Evolutionary conservation across 1,284 basidiomycete species (phyloP).

Genomic region (Sporisorium reilianum): DNA sequence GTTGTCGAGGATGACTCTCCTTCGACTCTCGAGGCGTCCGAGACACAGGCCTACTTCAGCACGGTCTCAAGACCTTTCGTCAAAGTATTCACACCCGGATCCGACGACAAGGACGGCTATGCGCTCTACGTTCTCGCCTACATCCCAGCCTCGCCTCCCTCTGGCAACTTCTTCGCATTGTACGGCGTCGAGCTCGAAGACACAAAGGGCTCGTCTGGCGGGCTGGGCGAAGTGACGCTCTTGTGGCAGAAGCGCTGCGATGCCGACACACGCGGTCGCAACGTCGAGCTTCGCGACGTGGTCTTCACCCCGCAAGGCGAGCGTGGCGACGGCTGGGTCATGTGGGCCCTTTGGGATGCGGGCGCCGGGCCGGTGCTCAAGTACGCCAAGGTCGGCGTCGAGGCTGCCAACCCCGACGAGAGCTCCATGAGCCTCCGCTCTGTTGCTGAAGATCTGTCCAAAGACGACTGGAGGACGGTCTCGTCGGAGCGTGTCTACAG

Average conservation of each 20-base stretch:
- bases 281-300: constrained; percentile 63
- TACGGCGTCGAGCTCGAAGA: constrained; percentile 64
- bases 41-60: constrained; percentile 45
- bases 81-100: constrained; percentile 48
- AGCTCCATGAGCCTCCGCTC: constrained; percentile 36
- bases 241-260: constrained; percentile 63
- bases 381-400: constrained; percentile 45
- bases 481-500: constrained; percentile 44
- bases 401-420: constrained; percentile 33
- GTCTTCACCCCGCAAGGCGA: constrained; percentile 41
- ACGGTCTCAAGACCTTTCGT: constrained; percentile 42
- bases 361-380: constrained; percentile 55
- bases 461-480: constrained; percentile 55
- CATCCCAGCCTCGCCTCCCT: constrained; percentile 57
- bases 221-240: constrained; percentile 58
- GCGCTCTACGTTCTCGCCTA: constrained; percentile 56
- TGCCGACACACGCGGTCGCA: constrained; percentile 45
- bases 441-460: constrained; percentile 25
- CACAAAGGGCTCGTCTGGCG: constrained; percentile 51
- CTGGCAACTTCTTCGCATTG: constrained; percentile 59
- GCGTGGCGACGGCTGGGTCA: constrained; percentile 45
- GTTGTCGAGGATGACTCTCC: constrained; percentile 27
- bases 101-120: constrained; percentile 39
- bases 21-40: constrained; percentile 5
- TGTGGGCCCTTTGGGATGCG: constrained; percentile 66